phyloP scores from a whole-genome alignment of 208 protist species.

The Wallacemonas sp. region DNA sequence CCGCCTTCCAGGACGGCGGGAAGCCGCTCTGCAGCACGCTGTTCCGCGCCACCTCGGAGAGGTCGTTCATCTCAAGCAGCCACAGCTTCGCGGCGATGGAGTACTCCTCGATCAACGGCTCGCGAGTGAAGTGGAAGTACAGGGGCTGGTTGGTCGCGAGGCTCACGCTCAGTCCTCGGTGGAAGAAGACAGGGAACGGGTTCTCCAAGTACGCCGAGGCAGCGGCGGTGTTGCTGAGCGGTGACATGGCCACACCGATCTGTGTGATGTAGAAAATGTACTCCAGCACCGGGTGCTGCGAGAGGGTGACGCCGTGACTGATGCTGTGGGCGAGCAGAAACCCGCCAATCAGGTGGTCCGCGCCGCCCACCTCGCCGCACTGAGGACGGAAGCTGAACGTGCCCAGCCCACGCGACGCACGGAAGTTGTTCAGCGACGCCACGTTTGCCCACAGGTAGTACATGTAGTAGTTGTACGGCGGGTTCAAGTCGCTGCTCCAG shows the following conservation, averaged over 20 bases:
- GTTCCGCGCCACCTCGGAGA: conserved; percentile 99
- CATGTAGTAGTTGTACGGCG: conserved; percentile 98
- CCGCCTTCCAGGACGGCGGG: conserved; percentile 90
- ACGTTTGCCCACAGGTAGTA: conserved; percentile 99
- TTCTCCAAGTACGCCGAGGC: conserved; percentile 96
- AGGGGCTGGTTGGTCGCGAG: conserved; percentile 98
- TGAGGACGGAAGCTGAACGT: conserved; percentile 96
- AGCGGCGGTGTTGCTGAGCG: conserved; percentile 98
- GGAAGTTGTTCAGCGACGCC: conserved; percentile 95
- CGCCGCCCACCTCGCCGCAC: conserved; percentile 92
- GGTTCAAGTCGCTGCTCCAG: conserved; percentile 95
- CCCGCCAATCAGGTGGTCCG: conserved; percentile 93
- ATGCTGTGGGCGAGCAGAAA: conserved; percentile 96
- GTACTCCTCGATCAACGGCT: conserved; percentile 99
- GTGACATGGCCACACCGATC: conserved; percentile 97
- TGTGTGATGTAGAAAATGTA: conserved; percentile 99
- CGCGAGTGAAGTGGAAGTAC: conserved; percentile 93
- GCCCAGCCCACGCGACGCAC: conserved; percentile 77
- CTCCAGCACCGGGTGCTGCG: conserved; percentile 94
- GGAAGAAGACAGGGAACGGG: conserved; percentile 96
- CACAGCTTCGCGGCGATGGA: conserved; percentile 97
- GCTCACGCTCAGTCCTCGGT: conserved; percentile 96
- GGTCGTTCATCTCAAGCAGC: conserved; percentile 96
- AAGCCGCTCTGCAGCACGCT: conserved; percentile 96
- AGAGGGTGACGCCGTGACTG: conserved; percentile 97